These are phyloP conservation scores for Ocimum tenuiflorum DNA, from an alignment of 257 asterid genomes.

Conservation along the genomic window DNA sequence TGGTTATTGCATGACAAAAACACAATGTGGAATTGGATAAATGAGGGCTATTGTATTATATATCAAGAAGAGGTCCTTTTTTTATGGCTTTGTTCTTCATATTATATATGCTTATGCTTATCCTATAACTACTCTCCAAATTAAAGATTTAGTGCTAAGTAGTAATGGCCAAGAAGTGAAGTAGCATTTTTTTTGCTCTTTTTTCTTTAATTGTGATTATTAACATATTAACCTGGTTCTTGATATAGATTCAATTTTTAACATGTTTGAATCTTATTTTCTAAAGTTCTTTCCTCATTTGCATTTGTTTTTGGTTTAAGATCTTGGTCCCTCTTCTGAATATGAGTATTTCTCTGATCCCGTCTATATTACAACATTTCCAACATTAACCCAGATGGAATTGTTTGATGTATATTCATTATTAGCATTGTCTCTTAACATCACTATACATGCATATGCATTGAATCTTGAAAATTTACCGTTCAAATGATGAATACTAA, in stretches of 20 bases:
- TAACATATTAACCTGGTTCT: too few relatives aligned
- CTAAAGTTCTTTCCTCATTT: too few relatives aligned
- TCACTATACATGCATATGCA: neutral
- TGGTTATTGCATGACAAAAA: neutral
- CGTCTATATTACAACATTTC: too few relatives aligned
- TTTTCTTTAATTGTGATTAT: neutral
- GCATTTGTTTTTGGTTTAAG: neutral
- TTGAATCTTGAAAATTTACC: too few relatives aligned
- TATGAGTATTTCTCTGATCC: too few relatives aligned
- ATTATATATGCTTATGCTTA: neutral
- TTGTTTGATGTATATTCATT: too few relatives aligned
- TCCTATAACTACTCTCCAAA: neutral
- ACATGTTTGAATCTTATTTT: too few relatives aligned
- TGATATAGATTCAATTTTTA: neutral
- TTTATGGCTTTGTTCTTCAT: neutral
- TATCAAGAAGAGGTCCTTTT: neutral
- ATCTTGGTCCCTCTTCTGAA: neutral
- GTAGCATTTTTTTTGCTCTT: neutral
- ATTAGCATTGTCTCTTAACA: neutral
- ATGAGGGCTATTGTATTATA: neutral
- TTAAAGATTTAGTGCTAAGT: neutral
- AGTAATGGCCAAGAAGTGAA: neutral
- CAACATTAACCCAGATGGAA: too few relatives aligned
- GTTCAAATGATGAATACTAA: too few relatives aligned
- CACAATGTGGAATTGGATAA: constrained; percentile 5